A percentile compares a stretch with the other conserved stretches of the same genome.
Conservation (phyloP, 2,329 filamentous ascomycete species). For the Colletotrichum karsti region DNA sequence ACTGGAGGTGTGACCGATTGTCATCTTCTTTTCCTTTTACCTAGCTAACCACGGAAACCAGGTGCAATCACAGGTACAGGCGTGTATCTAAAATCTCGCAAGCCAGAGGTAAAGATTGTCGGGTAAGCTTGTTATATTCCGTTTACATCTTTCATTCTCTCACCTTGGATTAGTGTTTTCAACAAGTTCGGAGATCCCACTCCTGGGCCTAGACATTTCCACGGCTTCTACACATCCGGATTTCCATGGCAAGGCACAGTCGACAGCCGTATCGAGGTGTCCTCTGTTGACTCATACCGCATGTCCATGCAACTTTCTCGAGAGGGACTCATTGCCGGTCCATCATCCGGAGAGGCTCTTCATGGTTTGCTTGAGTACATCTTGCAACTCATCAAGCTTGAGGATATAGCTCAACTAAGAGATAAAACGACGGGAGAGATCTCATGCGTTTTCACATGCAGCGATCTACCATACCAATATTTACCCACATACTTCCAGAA, state of each 20-base stretch:
- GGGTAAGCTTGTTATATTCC: background rate
- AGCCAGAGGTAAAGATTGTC: background rate
- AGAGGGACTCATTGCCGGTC: constrained; percentile 19
- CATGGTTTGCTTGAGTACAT: background rate
- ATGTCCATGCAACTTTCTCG: constrained; percentile 21
- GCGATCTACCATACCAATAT: constrained; percentile 23
- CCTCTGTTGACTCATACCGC: constrained; percentile 7
- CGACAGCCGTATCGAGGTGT: background rate
- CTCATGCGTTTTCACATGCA: constrained; percentile 20
- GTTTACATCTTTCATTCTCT: accelerated
- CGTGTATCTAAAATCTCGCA: background rate
- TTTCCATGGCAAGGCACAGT: constrained; percentile 20
- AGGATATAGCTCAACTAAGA: background rate
- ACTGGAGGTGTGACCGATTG: background rate
- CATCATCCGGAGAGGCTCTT: constrained; percentile 17
- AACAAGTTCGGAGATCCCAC: constrained; percentile 16
- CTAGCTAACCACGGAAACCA: background rate
- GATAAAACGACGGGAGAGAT: background rate
- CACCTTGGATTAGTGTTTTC: background rate
- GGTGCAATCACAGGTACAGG: constrained; percentile 6
- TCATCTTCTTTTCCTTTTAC: accelerated
- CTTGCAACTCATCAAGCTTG: background rate
- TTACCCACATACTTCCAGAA: constrained; percentile 2
- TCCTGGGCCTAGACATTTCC: constrained; percentile 4
- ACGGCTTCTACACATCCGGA: constrained; percentile 1